phyloP scores from a whole-genome alignment of 2,329 filamentous ascomycete species.

The Zasmidium angulare region DNA sequence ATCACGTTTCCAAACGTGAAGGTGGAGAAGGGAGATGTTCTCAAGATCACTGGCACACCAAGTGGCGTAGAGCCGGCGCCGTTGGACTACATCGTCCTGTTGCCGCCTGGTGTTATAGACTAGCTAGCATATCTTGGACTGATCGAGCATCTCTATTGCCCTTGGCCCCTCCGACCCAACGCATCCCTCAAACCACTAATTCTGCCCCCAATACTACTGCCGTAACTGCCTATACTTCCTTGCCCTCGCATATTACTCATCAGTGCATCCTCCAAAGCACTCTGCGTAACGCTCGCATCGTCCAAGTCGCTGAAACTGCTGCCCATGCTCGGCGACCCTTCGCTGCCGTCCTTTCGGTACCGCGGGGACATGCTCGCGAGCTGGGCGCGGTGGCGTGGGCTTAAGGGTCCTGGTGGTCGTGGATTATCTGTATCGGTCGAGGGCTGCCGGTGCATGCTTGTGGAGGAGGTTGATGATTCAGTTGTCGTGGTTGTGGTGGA shows the following conservation, averaged over 20 bases:
- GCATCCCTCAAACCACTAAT: slow-evolving; percentile 57
- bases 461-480: slow-evolving; percentile 44
- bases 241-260: slow-evolving; percentile 67
- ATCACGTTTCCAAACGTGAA: slow-evolving; percentile 57
- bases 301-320: slow-evolving; percentile 86
- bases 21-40: slow-evolving; percentile 51
- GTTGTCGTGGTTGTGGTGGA: slow-evolving; percentile 16
- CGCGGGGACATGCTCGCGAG: slow-evolving; percentile 56
- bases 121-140: background rate
- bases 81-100: slow-evolving; percentile 64
- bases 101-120: slow-evolving; percentile 53
- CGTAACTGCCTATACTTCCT: slow-evolving; percentile 29
- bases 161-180: slow-evolving; percentile 13
- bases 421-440: slow-evolving; percentile 13
- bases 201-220: slow-evolving; percentile 45
- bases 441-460: slow-evolving; percentile 22
- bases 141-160: no score
- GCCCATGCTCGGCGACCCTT: slow-evolving; percentile 76
- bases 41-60: slow-evolving; percentile 58
- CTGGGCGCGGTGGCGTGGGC: slow-evolving; percentile 60
- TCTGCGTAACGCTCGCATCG: slow-evolving; percentile 78
- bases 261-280: slow-evolving; percentile 74
- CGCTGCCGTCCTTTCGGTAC: slow-evolving; percentile 62
- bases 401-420: slow-evolving; percentile 33
- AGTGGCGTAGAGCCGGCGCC: slow-evolving; percentile 64